Conservation (phyloP, 208 protist genomes). For the Vickermania spadyakhi region DNA sequence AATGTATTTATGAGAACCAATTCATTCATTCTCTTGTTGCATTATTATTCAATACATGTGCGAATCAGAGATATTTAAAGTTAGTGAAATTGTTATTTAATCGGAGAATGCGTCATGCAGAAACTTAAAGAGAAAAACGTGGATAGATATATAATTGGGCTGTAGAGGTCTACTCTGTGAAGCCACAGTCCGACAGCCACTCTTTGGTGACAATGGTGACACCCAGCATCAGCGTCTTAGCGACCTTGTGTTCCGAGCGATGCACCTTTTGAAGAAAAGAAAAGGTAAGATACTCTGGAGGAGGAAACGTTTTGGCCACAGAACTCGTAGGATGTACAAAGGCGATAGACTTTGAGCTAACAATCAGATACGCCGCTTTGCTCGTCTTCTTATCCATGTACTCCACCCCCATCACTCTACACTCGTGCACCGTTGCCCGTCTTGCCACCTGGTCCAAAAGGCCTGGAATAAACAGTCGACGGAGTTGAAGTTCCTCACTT, state of each 20-base stretch:
- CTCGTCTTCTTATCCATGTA: conserved; percentile 77
- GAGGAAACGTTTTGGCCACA: conserved; percentile 66
- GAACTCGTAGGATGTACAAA: conserved; percentile 84
- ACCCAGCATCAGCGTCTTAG: conserved; percentile 82
- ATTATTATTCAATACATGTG: no score
- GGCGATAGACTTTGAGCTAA: conserved; percentile 46
- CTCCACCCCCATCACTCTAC: conserved; percentile 68
- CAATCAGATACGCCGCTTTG: conserved; percentile 74
- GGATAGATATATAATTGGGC: no score
- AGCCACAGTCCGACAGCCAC: conserved; percentile 71
- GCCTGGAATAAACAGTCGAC: conserved; percentile 80
- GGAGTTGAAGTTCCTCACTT: conserved; percentile 55
- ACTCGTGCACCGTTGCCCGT: conserved; percentile 83
- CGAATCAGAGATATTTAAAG: no score
- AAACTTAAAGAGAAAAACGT: no score
- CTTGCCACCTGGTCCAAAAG: conserved; percentile 84
- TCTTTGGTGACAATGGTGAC: conserved; percentile 81
- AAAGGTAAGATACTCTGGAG: conserved; percentile 86
- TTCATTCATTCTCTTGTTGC: no score
- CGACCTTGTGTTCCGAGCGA: conserved; percentile 61
- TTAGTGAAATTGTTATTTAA: no score
- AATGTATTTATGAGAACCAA: neutral
- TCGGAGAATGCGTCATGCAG: no score
- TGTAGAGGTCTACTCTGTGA: conserved; percentile 29
- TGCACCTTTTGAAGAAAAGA: conserved; percentile 57